Evolutionary conservation across 192 early-diverging fungal species (phyloP).

Genomic region (Coemansia javaensis): DNA sequence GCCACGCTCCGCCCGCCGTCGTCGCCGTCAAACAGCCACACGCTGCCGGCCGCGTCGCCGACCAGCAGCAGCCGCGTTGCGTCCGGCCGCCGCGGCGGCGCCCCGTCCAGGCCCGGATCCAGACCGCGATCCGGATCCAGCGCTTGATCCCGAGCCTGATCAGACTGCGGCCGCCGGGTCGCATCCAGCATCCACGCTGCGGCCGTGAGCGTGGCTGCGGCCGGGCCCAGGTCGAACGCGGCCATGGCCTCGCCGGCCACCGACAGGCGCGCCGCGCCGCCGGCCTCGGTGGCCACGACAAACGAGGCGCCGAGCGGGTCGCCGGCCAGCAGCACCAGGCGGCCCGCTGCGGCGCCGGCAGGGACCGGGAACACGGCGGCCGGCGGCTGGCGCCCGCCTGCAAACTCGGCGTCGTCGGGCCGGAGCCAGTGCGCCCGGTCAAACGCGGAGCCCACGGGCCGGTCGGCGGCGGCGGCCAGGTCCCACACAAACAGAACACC

Average conservation of each 20-base stretch:
- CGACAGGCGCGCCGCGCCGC: slow-evolving; percentile 19
- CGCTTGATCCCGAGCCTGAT: neutral
- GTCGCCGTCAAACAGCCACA: slow-evolving; percentile 26
- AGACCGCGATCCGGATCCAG: too few relatives aligned
- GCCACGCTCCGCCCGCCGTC: neutral
- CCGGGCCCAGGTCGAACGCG: neutral
- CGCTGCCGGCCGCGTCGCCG: slow-evolving; percentile 26
- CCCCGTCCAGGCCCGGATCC: neutral
- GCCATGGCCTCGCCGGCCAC: slow-evolving; percentile 4
- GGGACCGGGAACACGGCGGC: slow-evolving; percentile 1
- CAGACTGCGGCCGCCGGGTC: neutral
- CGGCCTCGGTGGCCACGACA: slow-evolving; percentile 14
- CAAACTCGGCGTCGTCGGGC: slow-evolving; percentile 5
- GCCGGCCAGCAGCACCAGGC: slow-evolving; percentile 25
- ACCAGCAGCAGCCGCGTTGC: slow-evolving; percentile 19
- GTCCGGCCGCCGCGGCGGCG: neutral
- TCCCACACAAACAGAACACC: slow-evolving; percentile 27
- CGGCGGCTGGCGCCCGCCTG: neutral
- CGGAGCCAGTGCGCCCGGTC: slow-evolving; percentile 1
- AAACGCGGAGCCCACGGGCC: slow-evolving; percentile 5
- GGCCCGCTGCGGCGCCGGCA: neutral
- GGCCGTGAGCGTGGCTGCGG: slow-evolving; percentile 7
- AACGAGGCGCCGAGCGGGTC: slow-evolving; percentile 23
- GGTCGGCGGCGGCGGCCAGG: neutral
- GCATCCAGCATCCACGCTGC: slow-evolving; percentile 6